Percentiles rank a stretch among this genome's conserved stretches.
These are phyloP conservation scores for Boletus subparvulus DNA, from an alignment of 768 basidiomycete species.

Conservation along the genomic window DNA sequence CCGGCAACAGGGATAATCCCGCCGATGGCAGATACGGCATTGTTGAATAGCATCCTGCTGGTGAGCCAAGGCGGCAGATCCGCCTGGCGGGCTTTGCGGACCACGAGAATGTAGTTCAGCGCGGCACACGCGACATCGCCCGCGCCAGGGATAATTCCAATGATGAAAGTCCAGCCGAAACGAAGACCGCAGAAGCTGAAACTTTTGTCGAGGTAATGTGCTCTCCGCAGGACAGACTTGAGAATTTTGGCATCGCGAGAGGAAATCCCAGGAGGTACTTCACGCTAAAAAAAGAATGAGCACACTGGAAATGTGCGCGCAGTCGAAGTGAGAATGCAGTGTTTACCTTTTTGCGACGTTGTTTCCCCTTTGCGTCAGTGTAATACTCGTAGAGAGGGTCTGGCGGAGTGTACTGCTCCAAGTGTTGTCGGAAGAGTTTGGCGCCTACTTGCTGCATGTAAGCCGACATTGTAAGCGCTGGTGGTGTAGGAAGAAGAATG, in stretches of 20 bases:
- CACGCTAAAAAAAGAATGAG: constrained; percentile 48
- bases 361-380: constrained; percentile 29
- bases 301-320: constrained; percentile 37
- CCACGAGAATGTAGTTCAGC: constrained; percentile 74
- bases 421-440: constrained; percentile 61
- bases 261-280: constrained; percentile 73
- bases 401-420: constrained; percentile 64
- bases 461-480: constrained; percentile 16
- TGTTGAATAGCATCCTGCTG: constrained; percentile 74
- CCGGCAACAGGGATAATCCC: constrained; percentile 74
- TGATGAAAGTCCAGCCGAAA: constrained; percentile 86
- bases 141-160: constrained; percentile 68
- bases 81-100: constrained; percentile 72
- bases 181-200: constrained; percentile 76
- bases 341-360: constrained; percentile 37
- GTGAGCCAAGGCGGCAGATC: constrained; percentile 70
- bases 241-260: constrained; percentile 73
- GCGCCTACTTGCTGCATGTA: constrained; percentile 48
- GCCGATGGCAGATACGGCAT: constrained; percentile 61
- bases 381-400: constrained; percentile 69
- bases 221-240: constrained; percentile 69
- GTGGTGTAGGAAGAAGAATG: neutral
- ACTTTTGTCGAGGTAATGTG: constrained; percentile 86
- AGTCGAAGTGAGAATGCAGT: constrained; percentile 6
- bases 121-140: constrained; percentile 64